Evolutionary conservation across 1,284 basidiomycete genomes (phyloP), one percentile per base, ranked within the genome.

Genomic region (Sanghuangporus weigelae): DNA sequence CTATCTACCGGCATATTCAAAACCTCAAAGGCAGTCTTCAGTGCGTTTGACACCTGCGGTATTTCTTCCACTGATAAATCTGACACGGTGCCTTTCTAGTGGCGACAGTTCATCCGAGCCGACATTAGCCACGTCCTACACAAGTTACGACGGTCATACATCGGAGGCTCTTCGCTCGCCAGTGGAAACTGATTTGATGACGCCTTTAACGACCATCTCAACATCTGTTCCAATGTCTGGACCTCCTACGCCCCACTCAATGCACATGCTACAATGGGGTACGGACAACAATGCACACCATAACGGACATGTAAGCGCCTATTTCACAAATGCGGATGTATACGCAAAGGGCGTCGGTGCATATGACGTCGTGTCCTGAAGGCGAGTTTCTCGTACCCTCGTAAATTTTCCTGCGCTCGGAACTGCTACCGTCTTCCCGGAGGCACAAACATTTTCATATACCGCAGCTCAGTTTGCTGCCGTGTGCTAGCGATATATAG

Each of bases 131-230:
- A 35, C 31, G 8, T 7, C 53, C 16, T 71, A 57, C 68, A 72
- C 57, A 69, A 68, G 59, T 70, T 76, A 46, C 74, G 76, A 66
- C 77, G 76, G 49, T 11, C 57, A 64, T 40, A 14, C 46, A 19
- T 60, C 64, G 70, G 79, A 80, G 63, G 73, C 73, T 2, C 73
- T 81, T 64, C 76, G 79, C 66, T 78, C 79, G 67, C 81, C 85
- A 2, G 81, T 84, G 1, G 87, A 87, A 68, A 85, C 81, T 69
- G 87, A 89, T 68, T 81, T 89, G 64, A 75, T 89, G 78, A 84
- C 86, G 31, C 86, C 87, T 4, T n/a, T 46, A n/a, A 77, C 87
- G 66, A 87, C 86, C 59, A 35, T 66, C 23, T 21, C 57, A 5
- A 40, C 60, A 39, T 59, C 61, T 8, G 62, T 63, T 12, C 57